These are phyloP conservation scores for Orbilia oligospora DNA, from an alignment of 2,329 filamentous ascomycete genomes.

Conservation along the genomic window DNA sequence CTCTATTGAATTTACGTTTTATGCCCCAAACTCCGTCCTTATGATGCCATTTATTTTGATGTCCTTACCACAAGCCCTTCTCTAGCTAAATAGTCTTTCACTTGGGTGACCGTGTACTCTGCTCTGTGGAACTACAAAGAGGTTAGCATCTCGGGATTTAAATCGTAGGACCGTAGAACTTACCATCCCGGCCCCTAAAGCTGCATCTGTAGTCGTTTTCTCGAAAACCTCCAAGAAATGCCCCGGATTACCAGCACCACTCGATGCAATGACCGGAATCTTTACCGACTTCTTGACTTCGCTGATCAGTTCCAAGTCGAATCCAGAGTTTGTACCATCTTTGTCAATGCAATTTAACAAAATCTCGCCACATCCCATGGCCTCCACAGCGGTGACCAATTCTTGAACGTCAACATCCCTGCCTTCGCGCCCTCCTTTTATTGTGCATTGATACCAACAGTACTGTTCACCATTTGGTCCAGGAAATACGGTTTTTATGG, in stretches of 20 bases:
- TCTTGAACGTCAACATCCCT: constrained; percentile 93
- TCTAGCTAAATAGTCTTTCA: constrained; percentile 83
- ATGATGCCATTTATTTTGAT: constrained; percentile 21
- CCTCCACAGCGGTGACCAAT: constrained; percentile 88
- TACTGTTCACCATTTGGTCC: constrained; percentile 83
- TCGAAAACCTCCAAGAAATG: constrained; percentile 95
- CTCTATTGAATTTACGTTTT: constrained; percentile 4
- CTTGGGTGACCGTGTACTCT: constrained; percentile 93
- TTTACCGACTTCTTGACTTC: constrained; percentile 88
- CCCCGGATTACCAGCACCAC: constrained; percentile 86
- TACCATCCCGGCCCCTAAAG: constrained; percentile 92
- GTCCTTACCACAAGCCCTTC: constrained; percentile 81
- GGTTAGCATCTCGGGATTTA: not conserved
- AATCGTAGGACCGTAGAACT: constrained; percentile 64
- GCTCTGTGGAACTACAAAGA: constrained; percentile 83
- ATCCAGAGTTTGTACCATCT: constrained; percentile 93
- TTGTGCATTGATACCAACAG: constrained; percentile 98
- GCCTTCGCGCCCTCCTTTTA: constrained; percentile 95
- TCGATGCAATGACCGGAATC: constrained; percentile 96
- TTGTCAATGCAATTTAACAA: constrained; percentile 97
- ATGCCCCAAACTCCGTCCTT: constrained; percentile 18
- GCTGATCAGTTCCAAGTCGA: constrained; percentile 90
- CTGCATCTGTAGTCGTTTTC: constrained; percentile 88
- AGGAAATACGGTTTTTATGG: constrained; percentile 77
- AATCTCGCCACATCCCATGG: constrained; percentile 95